Evolutionary conservation across 257 asterid species (phyloP), one percentile per base, ranked within the genome.

Genomic region (Plantago major): DNA sequence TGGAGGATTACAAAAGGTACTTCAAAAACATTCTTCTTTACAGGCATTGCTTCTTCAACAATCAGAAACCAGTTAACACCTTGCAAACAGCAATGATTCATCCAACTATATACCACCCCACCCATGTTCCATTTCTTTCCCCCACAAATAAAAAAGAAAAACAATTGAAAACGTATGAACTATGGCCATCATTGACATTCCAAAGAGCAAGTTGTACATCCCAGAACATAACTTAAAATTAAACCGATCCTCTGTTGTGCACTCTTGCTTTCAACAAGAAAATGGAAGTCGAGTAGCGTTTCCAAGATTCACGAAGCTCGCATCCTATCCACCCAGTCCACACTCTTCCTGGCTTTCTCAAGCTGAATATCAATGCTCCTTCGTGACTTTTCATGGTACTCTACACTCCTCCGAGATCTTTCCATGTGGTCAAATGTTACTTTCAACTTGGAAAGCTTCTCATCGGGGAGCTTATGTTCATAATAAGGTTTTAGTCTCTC

Each of bases 261-360:
- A 51, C 43, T 26, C 9, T 57, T 58, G 49, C 19, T 28, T 62
- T 17, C 22, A n/a, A 48, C 54, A 0, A 52, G 38, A 19, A 18
- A 58, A 58, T 3, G 50, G 30, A 42, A 9, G 11, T 58, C 45
- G 28, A 58, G 33, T 44, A 4, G 57, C 30, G 26, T 17, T 15
- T 18, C 3, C 11, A 30, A 52, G 16, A 43, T 60, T 78, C 71
- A 81, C 30, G 70, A 68, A 15, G 76, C 71, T 58, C 79, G 68
- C 54, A 80, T 67, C 66, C 75, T 74, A n/a, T 80, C 84, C 63
- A 82, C 46, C 84, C 89, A 80, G 74, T 80, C 89, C 54, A 79
- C 80, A 30, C 86, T 80, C 63, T 71, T 80, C 56, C 89, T 63
- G 1, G 68, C 79, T 69, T 69, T 80, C 66, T 83, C 90, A n/a